phyloP scores from a whole-genome alignment of 805 yeast genomes.

The Teunomyces cretensis region DNA sequence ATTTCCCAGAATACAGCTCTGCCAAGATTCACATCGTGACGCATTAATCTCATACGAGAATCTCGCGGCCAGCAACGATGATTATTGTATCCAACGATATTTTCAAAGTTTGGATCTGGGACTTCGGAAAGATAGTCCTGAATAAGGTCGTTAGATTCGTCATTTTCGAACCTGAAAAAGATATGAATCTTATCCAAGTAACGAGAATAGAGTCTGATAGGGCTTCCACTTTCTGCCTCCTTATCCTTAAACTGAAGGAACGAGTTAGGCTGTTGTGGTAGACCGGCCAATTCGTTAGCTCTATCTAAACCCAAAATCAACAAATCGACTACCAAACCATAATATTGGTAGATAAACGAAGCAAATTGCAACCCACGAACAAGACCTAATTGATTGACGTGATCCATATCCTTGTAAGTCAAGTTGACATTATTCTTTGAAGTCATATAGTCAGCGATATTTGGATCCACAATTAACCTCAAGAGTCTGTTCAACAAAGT shows the following conservation, averaged over 20 bases:
- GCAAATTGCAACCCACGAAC: conserved; percentile 88
- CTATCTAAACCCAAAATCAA: conserved; percentile 81
- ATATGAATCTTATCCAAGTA: conserved; percentile 81
- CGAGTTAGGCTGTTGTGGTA: conserved; percentile 67
- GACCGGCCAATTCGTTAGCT: conserved; percentile 85
- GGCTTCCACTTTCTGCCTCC: conserved; percentile 63
- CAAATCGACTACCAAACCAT: conserved; percentile 82
- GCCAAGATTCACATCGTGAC: conserved; percentile 90
- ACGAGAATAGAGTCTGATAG: conserved; percentile 78
- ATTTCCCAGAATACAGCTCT: conserved; percentile 92
- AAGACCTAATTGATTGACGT: conserved; percentile 84
- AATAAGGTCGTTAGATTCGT: conserved; percentile 72
- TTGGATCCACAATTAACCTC: conserved; percentile 80
- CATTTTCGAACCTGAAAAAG: conserved; percentile 69
- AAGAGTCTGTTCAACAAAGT: conserved; percentile 80
- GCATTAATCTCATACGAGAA: conserved; percentile 82
- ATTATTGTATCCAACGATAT: conserved; percentile 80
- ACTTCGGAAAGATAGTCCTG: conserved; percentile 77
- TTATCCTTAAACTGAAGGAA: conserved; percentile 67
- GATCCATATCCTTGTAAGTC: conserved; percentile 92
- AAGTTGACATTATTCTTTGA: conserved; percentile 83
- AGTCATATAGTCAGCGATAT: conserved; percentile 91
- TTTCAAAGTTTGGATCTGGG: conserved; percentile 91
- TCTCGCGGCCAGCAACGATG: conserved; percentile 95
- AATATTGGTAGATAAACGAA: conserved; percentile 85